phyloP scores from a whole-genome alignment of 148 eudicot genomes.

The Beta vulgaris region DNA sequence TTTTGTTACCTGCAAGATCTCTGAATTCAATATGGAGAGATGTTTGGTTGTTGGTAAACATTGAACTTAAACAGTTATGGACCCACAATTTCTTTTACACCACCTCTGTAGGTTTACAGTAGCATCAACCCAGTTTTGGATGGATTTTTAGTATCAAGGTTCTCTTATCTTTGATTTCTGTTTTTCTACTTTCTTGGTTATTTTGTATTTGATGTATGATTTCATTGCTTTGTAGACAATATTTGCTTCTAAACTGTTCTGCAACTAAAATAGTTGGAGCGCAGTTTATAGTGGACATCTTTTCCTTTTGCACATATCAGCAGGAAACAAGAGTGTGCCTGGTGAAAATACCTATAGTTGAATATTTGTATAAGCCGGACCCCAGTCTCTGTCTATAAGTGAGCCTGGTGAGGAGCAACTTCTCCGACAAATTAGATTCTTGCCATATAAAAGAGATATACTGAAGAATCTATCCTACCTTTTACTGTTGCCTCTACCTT shows the following conservation, averaged over 20 bases:
- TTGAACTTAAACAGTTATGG: background rate
- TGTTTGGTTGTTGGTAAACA: slow-evolving; percentile 7
- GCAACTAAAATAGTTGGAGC: background rate
- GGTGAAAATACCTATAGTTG: too few relatives aligned
- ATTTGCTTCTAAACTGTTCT: background rate
- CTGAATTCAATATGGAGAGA: background rate
- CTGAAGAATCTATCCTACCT: background rate
- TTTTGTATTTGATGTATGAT: background rate
- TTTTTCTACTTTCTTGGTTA: too few relatives aligned
- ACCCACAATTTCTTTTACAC: background rate
- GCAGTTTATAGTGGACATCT: background rate
- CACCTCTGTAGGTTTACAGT: background rate
- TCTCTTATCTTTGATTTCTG: background rate
- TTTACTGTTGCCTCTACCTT: background rate
- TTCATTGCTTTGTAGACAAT: background rate
- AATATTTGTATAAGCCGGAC: background rate
- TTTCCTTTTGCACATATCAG: background rate
- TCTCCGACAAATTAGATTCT: background rate
- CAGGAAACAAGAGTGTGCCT: background rate
- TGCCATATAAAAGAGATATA: background rate
- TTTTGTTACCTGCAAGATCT: background rate
- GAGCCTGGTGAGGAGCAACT: background rate
- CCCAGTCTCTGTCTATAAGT: background rate
- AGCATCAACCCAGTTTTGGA: background rate
- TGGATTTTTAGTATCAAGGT: background rate